A percentile compares a stretch with the other conserved stretches of the same genome.
These are phyloP conservation scores for Coprinopsis sp. DNA, from an alignment of 768 basidiomycete species.

Conservation along the genomic window DNA sequence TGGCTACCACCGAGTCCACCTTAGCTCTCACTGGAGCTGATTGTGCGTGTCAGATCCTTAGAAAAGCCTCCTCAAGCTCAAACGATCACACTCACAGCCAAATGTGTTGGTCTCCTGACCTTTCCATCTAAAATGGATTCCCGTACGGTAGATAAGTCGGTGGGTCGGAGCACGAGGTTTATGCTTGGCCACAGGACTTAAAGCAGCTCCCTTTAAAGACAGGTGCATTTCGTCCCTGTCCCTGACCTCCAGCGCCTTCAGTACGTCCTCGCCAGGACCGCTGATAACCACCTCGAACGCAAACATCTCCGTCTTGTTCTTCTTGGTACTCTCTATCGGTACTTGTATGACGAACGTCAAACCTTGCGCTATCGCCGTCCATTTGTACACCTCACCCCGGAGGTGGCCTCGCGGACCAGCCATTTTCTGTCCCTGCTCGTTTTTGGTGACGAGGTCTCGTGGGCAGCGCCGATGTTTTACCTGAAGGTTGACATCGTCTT, in stretches of 20 bases:
- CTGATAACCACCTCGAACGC: background rate
- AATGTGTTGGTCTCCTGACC: background rate
- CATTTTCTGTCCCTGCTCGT: too few relatives aligned
- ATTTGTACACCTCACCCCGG: background rate
- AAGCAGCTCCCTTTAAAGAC: background rate
- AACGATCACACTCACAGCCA: background rate
- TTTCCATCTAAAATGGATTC: background rate
- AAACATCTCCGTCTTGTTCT: background rate
- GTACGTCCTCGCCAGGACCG: background rate
- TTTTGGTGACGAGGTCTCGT: background rate
- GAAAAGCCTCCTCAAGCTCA: background rate
- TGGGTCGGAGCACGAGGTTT: background rate
- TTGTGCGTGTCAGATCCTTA: background rate
- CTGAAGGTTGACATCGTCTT: too few relatives aligned
- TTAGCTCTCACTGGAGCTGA: background rate
- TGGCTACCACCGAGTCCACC: background rate
- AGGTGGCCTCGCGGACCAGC: background rate
- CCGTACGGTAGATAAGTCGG: background rate
- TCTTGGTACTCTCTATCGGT: background rate
- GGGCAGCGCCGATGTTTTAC: background rate
- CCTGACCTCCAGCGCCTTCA: background rate
- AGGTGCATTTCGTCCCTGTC: background rate
- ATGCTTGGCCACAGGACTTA: background rate
- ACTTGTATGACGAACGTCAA: background rate
- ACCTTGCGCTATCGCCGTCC: background rate